phyloP scores from a whole-genome alignment of 1,284 basidiomycete genomes.

The Sporisorium graminicola region DNA sequence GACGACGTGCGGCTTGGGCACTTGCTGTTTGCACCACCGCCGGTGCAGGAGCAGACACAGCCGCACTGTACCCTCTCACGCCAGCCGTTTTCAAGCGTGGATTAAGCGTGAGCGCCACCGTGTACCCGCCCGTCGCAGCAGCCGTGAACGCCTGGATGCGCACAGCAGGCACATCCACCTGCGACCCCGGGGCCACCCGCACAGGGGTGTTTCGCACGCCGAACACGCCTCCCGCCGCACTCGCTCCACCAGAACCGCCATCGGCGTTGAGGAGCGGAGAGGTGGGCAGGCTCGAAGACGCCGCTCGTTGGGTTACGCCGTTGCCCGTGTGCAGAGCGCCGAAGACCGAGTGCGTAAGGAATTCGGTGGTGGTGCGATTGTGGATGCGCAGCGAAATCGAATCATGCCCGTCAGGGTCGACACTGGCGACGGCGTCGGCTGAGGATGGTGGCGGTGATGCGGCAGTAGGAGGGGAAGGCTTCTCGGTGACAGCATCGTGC shows the following conservation, averaged over 20 bases:
- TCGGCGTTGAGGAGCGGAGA: slow-evolving; percentile 8
- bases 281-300: slow-evolving; percentile 25
- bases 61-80: slow-evolving; percentile 10
- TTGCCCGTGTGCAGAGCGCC: slow-evolving; percentile 31
- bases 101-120: slow-evolving; percentile 20
- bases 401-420: slow-evolving; percentile 18
- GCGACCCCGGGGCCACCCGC: background rate
- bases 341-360: slow-evolving; percentile 34
- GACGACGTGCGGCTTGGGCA: background rate
- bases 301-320: slow-evolving; percentile 8
- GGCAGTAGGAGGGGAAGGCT: background rate
- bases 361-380: slow-evolving; percentile 31
- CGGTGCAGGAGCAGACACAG: slow-evolving; percentile 14
- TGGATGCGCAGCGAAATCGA: slow-evolving; percentile 31
- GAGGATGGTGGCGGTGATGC: slow-evolving; percentile 4
- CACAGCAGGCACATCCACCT: slow-evolving; percentile 16
- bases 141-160: slow-evolving; percentile 30
- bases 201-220: slow-evolving; percentile 31
- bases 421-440: background rate
- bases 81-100: slow-evolving; percentile 1
- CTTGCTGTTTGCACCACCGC: background rate
- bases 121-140: slow-evolving; percentile 31
- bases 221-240: slow-evolving; percentile 9
- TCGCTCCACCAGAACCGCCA: background rate
- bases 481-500: slow-evolving; percentile 19